Conservation (phyloP, 164 flowering plant species). For the Piper longum region DNA sequence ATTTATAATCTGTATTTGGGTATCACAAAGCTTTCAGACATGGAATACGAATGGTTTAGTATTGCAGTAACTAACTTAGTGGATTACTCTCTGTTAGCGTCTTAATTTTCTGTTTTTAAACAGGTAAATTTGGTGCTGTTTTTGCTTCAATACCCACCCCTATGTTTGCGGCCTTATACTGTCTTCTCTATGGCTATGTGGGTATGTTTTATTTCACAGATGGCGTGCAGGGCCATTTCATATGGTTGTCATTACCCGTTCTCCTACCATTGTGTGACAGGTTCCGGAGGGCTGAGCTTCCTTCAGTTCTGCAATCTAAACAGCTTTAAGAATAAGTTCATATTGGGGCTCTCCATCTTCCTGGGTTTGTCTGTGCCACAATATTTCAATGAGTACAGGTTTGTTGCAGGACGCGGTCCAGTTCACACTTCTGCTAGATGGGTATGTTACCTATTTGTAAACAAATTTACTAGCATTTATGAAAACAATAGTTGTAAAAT, state of each 20-base stretch:
- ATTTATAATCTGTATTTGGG: neutral
- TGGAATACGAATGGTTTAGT: neutral
- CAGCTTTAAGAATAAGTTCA: conserved; percentile 84
- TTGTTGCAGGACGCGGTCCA: conserved; percentile 68
- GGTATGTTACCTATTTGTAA: conserved; percentile 28
- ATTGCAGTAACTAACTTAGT: too few relatives aligned
- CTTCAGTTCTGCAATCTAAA: conserved; percentile 97
- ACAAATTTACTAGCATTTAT: neutral
- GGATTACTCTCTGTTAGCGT: neutral
- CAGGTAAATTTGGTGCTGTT: conserved; percentile 96
- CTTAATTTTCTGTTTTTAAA: neutral
- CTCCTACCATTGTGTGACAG: conserved; percentile 18
- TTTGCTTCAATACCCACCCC: conserved; percentile 92
- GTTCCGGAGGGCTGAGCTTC: conserved; percentile 72
- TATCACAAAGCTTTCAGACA: too few relatives aligned
- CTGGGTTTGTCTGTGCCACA: conserved; percentile 87
- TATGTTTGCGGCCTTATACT: conserved; percentile 77
- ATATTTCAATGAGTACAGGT: conserved; percentile 84
- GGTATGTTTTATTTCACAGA: conserved; percentile 36
- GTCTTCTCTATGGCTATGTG: conserved; percentile 89
- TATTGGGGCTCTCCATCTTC: conserved; percentile 82
- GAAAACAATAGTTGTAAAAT: too few relatives aligned
- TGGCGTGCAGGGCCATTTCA: too few relatives aligned
- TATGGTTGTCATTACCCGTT: neutral
- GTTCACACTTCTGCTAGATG: conserved; percentile 78